phyloP scores from a whole-genome alignment of 768 basidiomycete genomes.

The Sutorius australiensis region DNA sequence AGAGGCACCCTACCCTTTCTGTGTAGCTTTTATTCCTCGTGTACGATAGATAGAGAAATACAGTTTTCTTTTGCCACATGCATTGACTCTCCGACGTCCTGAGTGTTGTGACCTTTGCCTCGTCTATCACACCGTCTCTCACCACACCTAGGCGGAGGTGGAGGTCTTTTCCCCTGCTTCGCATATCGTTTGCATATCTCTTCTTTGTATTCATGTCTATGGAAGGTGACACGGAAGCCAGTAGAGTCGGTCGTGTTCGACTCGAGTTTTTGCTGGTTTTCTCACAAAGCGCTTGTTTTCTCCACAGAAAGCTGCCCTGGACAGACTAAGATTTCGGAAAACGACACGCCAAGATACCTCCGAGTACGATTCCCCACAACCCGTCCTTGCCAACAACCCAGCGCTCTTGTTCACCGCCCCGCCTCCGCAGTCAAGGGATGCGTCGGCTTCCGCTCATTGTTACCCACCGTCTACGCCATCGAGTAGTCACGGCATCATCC shows the following conservation, averaged over 20 bases:
- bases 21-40: conserved; percentile 23
- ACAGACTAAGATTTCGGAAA: conserved; percentile 48
- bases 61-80: conserved; percentile 40
- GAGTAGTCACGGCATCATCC: conserved; percentile 47
- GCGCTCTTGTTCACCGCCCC: conserved; percentile 35
- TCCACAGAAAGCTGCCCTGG: conserved; percentile 41
- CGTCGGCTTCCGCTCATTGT: conserved; percentile 59
- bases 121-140: conserved; percentile 15
- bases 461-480: conserved; percentile 48
- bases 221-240: conserved; percentile 41
- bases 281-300: conserved; percentile 32
- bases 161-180: conserved; percentile 8
- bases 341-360: conserved; percentile 31
- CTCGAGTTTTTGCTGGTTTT: conserved; percentile 29
- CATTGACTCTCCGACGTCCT: conserved; percentile 56
- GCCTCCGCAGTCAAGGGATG: conserved; percentile 73
- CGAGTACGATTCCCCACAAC: conserved; percentile 36
- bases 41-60: conserved; percentile 36
- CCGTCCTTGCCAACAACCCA: conserved; percentile 64
- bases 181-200: conserved; percentile 14
- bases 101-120: conserved; percentile 34
- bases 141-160: conserved; percentile 21
- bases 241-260: conserved; percentile 45
- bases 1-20: conserved; percentile 9
- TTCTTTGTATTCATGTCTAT: conserved; percentile 43